Evolutionary conservation across 148 eudicot species (phyloP).

Genomic region (Selenicereus undatus): DNA sequence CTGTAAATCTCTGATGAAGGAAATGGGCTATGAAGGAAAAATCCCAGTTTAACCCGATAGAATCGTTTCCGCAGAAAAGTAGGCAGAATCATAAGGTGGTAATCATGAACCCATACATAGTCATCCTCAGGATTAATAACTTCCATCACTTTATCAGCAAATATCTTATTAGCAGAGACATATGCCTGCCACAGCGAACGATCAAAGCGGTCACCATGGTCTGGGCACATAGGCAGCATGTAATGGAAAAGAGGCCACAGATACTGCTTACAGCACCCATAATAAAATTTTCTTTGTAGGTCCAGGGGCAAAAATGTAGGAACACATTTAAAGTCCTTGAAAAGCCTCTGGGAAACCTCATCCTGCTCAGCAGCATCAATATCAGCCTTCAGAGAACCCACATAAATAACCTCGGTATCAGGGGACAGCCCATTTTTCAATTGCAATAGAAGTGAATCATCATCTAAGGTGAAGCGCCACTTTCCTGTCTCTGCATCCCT

Average conservation of each 20-base stretch:
- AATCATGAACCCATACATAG: constrained; percentile 72
- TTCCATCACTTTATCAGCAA: constrained; percentile 74
- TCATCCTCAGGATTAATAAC: constrained; percentile 72
- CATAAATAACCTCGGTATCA: constrained; percentile 60
- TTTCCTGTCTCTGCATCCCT: constrained; percentile 47
- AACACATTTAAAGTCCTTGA: constrained; percentile 58
- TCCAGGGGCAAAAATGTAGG: constrained; percentile 64
- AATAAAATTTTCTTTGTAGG: constrained; percentile 46
- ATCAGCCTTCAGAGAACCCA: constrained; percentile 66
- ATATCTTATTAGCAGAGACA: constrained; percentile 68
- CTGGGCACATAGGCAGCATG: constrained; percentile 72
- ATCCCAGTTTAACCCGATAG: constrained; percentile 64
- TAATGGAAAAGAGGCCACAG: constrained; percentile 85
- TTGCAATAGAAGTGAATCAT: constrained; percentile 54
- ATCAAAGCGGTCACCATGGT: constrained; percentile 72
- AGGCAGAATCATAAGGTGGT: constrained; percentile 68
- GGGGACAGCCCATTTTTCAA: constrained; percentile 56
- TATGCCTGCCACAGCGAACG: constrained; percentile 79
- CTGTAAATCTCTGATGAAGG: constrained; percentile 78
- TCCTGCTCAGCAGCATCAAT: constrained; percentile 59
- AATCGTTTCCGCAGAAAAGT: constrained; percentile 66
- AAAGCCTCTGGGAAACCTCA: constrained; percentile 53
- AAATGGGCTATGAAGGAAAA: constrained; percentile 74
- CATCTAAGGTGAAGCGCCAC: constrained; percentile 59
- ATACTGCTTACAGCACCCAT: constrained; percentile 74